These are phyloP conservation scores for Rhodotorula babjevae DNA, from an alignment of 768 basidiomycete genomes.

Conservation along the genomic window DNA sequence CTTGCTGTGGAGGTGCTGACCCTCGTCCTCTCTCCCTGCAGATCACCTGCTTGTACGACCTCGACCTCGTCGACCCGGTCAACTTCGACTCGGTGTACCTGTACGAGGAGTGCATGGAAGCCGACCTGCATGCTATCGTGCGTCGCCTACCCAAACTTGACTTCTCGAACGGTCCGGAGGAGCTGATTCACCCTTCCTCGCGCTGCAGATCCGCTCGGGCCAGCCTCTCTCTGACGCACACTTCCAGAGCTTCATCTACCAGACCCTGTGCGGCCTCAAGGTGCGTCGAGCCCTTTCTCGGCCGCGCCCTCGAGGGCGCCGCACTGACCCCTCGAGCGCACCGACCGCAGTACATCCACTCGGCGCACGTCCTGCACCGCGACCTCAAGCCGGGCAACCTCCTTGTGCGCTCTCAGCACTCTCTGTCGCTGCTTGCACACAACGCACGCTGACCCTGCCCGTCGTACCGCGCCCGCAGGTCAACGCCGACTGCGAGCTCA, in stretches of 20 bases:
- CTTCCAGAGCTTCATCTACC: conserved; percentile 82
- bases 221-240: conserved; percentile 53
- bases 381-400: conserved; percentile 53
- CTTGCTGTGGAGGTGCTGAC: neutral
- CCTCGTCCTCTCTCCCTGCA: conserved; percentile 44
- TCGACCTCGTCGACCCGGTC: conserved; percentile 80
- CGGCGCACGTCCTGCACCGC: conserved; percentile 52
- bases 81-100: conserved; percentile 84
- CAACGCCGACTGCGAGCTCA: conserved; percentile 96
- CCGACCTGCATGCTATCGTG: conserved; percentile 97
- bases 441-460: neutral
- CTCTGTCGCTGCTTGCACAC: neutral
- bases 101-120: conserved; percentile 99
- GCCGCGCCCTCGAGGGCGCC: no score
- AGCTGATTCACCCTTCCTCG: no score
- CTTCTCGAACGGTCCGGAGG: no score
- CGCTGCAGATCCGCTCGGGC: conserved; percentile 49
- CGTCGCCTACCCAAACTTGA: neutral
- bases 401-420: conserved; percentile 39
- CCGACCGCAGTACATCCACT: conserved; percentile 50
- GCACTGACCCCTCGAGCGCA: neutral
- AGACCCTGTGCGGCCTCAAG: conserved; percentile 94
- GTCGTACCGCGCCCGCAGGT: conserved; percentile 59
- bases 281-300: conserved; percentile 47
- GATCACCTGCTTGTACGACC: conserved; percentile 96